These are phyloP conservation scores for Tylopilus sp. DNA, from an alignment of 768 basidiomycete species.

Conservation along the genomic window DNA sequence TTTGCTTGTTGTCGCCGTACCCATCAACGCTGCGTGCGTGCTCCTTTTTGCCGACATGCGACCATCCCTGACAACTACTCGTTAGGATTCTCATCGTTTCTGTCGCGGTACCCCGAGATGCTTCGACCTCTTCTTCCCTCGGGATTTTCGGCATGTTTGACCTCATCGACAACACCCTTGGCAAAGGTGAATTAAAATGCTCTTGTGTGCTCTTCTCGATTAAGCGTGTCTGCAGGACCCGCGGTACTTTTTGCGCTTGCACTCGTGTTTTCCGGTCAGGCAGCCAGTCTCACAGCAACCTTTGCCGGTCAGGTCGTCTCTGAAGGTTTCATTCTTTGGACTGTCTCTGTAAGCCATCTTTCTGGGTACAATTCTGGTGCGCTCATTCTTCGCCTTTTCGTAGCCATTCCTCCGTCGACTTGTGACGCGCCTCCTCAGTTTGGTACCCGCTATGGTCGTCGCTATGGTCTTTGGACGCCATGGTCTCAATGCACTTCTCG, in stretches of 20 bases:
- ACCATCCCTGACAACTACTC: neutral
- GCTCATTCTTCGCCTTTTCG: too few relatives aligned
- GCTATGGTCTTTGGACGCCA: neutral
- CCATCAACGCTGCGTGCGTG: neutral
- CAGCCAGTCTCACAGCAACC: neutral
- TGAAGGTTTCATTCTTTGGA: neutral
- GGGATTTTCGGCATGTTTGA: neutral
- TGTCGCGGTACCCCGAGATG: neutral
- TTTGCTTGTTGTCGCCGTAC: neutral
- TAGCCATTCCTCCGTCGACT: slow-evolving; percentile 38
- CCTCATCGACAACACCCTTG: neutral
- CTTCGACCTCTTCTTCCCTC: neutral
- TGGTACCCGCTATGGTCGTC: neutral
- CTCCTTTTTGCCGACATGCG: neutral
- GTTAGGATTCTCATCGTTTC: neutral
- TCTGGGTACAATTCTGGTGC: neutral
- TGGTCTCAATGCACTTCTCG: neutral
- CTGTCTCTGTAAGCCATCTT: slow-evolving; percentile 29
- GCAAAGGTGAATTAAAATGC: neutral
- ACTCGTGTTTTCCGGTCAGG: neutral
- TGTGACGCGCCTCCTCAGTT: slow-evolving; percentile 38
- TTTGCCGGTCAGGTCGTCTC: neutral
- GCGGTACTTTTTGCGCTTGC: neutral
- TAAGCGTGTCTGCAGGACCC: neutral
- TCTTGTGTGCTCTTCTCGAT: neutral